These are phyloP conservation scores for Leccinum colubrinum DNA, from an alignment of 1,284 basidiomycete species.

Conservation along the genomic window DNA sequence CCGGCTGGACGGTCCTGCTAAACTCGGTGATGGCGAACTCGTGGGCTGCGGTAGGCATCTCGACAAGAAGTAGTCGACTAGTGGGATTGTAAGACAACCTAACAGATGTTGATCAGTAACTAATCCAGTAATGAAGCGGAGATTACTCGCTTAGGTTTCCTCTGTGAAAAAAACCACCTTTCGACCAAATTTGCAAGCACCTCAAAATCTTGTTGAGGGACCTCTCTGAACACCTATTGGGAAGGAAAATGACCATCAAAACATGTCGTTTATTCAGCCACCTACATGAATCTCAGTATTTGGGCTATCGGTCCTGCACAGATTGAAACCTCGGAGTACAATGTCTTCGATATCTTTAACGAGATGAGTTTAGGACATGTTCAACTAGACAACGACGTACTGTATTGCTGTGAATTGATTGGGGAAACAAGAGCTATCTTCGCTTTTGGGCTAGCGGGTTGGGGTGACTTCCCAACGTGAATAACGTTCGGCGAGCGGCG, in stretches of 20 bases:
- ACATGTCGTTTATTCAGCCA: background rate
- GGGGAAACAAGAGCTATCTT: background rate
- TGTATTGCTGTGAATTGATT: background rate
- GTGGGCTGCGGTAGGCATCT: background rate
- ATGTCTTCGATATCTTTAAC: background rate
- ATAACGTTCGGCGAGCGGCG: background rate
- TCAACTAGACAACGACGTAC: background rate
- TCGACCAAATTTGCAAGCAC: background rate
- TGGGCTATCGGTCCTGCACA: background rate
- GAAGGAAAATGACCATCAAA: background rate
- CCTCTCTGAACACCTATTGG: background rate
- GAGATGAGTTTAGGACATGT: background rate
- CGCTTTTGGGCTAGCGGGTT: background rate
- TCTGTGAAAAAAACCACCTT: background rate
- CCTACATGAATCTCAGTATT: background rate
- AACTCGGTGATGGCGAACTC: background rate
- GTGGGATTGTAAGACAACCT: background rate
- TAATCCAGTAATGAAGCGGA: background rate
- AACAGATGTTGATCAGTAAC: background rate
- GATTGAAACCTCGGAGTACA: background rate
- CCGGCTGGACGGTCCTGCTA: background rate
- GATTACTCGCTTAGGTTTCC: background rate
- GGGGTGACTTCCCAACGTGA: background rate
- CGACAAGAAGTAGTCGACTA: background rate
- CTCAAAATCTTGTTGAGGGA: background rate